Evolutionary conservation across 2,329 filamentous ascomycete species (phyloP), one percentile per base, ranked within the genome.

Genomic region (Ceratocystis ficicola): DNA sequence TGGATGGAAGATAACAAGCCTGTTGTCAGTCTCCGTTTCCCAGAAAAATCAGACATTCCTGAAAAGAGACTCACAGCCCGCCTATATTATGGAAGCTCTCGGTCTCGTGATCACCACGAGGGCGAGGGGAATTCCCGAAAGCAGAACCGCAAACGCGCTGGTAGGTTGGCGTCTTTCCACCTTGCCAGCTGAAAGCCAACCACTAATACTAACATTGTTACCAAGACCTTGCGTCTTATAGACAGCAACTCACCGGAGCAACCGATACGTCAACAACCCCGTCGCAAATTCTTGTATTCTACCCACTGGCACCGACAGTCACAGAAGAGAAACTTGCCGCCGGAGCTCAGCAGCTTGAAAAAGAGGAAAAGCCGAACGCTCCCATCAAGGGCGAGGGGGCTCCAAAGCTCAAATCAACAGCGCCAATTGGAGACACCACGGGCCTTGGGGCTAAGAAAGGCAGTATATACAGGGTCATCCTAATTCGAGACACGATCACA

Each of bases 211-310:
- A 30, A 59, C 28, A 36, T n/a, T 10, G 15, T 7, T 41, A 41
- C 10, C 36, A 22, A 59, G 55, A 36, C 10, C 7, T 20, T 25
- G 41, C 44, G 5, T 48, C 41, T 10, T 63, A 48, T 44, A 32
- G 44, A 63, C 61, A 59, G 15, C 68, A 68, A 59, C 72, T 81
- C 4, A 81, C 79, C 22, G 79, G 79, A 36, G 76, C 77, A 64
- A 78, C 77, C 20, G 80, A 82, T 70, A 77, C 78, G 28, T 76
- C 78, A 63, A 74, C 86, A 66, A 74, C 81, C 0, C 82, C 86
- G 0, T 90, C 88, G 0, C 89, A 91, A 70, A 90, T 92, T 69
- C 76, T 94, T 22, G 83, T 94, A 3, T 78, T 94, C 28, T 85
- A 88, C 68, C 86, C 86, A 6, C 76, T 95, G 5, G 84, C 89